Evolutionary conservation across 208 protist species (phyloP).

Genomic region (Leptomonas seymouri): DNA sequence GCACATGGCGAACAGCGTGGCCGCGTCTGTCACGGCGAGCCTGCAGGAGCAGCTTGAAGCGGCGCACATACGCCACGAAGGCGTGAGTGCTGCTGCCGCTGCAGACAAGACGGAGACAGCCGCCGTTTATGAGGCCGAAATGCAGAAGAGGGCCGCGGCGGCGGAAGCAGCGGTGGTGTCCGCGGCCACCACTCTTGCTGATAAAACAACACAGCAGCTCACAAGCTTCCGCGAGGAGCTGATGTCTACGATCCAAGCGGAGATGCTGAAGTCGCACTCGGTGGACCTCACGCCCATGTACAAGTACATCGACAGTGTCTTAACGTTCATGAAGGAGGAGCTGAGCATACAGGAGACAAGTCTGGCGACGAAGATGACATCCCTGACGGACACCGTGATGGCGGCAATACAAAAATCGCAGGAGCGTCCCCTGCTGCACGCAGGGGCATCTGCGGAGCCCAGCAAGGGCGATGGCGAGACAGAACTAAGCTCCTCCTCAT

Average conservation of each 20-base stretch:
- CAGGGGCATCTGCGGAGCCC: too few relatives aligned
- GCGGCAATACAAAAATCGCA: constrained; percentile 7
- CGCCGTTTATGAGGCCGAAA: not conserved
- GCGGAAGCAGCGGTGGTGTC: constrained; percentile 1
- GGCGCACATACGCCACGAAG: not conserved
- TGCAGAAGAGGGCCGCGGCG: not conserved
- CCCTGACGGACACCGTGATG: constrained; percentile 25
- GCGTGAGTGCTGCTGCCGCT: not conserved
- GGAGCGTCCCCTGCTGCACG: not conserved
- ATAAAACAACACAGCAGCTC: constrained; percentile 28
- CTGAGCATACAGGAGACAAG: constrained; percentile 40
- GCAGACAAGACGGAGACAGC: not conserved
- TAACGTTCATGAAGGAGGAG: constrained; percentile 62
- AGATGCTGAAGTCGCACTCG: constrained; percentile 63
- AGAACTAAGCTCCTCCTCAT: not conserved
- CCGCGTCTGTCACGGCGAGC: constrained; percentile 23
- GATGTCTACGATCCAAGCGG: constrained; percentile 43
- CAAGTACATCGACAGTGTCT: constrained; percentile 77
- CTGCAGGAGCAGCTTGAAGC: constrained; percentile 28
- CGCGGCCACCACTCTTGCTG: constrained; percentile 15
- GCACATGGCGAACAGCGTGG: constrained; percentile 35
- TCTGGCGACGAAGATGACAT: constrained; percentile 37
- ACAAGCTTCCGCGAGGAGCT: constrained; percentile 48
- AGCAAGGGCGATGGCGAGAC: not conserved
- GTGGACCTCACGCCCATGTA: constrained; percentile 82